A percentile compares a stretch with the other conserved stretches of the same genome.
Conservation (phyloP, 768 basidiomycete genomes). For the Lyophyllum atratum region DNA sequence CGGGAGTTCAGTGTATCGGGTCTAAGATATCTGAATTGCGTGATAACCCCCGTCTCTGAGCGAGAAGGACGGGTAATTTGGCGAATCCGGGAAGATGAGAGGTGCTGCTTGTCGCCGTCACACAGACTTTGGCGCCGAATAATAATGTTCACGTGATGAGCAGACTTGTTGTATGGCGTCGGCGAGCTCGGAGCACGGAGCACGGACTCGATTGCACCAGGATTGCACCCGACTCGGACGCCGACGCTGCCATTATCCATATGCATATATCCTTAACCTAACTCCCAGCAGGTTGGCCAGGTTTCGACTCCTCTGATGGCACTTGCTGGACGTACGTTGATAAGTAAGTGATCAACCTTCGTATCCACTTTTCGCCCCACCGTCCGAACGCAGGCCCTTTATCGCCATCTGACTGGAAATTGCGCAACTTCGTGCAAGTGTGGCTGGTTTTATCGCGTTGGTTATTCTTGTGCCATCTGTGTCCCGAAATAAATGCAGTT, state of each 20-base stretch:
- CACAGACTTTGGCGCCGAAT: background rate
- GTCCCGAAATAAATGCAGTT: background rate
- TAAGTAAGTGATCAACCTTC: too few species aligned
- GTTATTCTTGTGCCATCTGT: background rate
- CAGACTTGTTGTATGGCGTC: too few species aligned
- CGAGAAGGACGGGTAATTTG: background rate
- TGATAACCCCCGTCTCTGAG: background rate
- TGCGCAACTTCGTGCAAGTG: constrained; percentile 2
- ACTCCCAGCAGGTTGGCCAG: too few species aligned
- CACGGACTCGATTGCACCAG: too few species aligned
- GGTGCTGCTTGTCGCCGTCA: background rate
- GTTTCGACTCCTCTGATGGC: too few species aligned
- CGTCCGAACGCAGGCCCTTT: background rate
- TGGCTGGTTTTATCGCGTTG: background rate
- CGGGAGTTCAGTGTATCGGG: background rate
- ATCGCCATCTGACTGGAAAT: background rate
- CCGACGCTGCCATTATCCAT: too few species aligned
- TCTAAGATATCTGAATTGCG: background rate
- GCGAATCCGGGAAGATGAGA: background rate
- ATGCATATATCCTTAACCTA: too few species aligned
- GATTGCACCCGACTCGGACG: too few species aligned
- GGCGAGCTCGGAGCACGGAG: too few species aligned
- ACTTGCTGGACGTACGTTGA: too few species aligned
- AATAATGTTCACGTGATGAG: background rate
- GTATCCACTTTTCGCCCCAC: too few species aligned